These are phyloP conservation scores for Cryptosporidium bovis DNA, from an alignment of 169 alveolate genomes.

Conservation along the genomic window DNA sequence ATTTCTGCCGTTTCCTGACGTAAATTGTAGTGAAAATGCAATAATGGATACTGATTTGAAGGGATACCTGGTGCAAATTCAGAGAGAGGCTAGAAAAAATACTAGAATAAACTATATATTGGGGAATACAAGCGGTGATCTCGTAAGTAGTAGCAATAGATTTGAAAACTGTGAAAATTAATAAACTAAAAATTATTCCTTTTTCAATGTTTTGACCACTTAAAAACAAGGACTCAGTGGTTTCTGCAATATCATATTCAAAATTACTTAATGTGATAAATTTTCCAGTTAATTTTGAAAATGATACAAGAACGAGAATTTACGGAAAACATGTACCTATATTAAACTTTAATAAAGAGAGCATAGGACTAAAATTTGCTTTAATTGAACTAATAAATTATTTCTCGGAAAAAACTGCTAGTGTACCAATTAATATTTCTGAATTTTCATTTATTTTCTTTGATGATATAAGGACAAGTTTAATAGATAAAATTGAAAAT, in stretches of 20 bases:
- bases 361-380: constrained; percentile 16
- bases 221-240: constrained; percentile 36
- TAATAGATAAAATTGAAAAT: background rate
- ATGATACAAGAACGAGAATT: background rate
- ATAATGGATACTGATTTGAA: too few species aligned
- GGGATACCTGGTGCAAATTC: too few species aligned
- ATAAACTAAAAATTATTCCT: background rate
- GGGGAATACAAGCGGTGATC: constrained; percentile 58
- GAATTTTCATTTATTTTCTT: constrained; percentile 29
- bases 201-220: too few species aligned
- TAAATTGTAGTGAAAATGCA: too few species aligned
- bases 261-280: constrained; percentile 12
- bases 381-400: constrained; percentile 6
- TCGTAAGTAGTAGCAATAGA: constrained; percentile 18
- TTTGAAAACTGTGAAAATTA: background rate
- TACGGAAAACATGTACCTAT: constrained; percentile 39
- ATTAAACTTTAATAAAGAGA: constrained; percentile 13
- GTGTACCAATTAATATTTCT: constrained; percentile 6
- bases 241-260: constrained; percentile 53
- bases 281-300: constrained; percentile 13
- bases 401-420: constrained; percentile 3
- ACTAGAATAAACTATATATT: background rate
- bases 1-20: too few species aligned
- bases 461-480: constrained; percentile 6
- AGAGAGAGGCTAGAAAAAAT: too few species aligned